Conservation (phyloP, 1,284 basidiomycete species). For the Uromyces viciae-fabae region DNA sequence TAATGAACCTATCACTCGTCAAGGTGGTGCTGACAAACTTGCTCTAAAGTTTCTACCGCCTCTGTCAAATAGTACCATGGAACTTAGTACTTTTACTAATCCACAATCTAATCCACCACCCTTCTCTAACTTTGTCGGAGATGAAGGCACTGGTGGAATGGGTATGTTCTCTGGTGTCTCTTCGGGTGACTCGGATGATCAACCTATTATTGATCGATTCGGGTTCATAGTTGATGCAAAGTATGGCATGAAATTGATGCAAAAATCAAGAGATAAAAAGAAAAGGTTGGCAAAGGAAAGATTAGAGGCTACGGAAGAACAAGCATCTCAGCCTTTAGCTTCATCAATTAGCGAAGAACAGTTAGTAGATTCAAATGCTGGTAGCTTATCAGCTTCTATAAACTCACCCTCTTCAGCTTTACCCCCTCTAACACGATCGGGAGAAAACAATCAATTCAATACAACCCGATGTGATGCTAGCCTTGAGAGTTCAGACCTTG, state of each 20-base stretch:
- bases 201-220: conserved; percentile 35
- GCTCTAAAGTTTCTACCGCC: conserved; percentile 21
- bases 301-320: not conserved
- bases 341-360: not conserved
- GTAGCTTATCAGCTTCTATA: not conserved
- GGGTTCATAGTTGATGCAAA: conserved; percentile 43
- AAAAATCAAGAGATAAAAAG: conserved; percentile 24
- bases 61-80: conserved; percentile 33
- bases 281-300: conserved; percentile 14
- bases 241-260: conserved; percentile 36
- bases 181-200: not conserved
- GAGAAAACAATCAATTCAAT: conserved; percentile 19
- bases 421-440: not conserved
- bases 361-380: not conserved
- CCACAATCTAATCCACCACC: conserved; percentile 26
- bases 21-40: not conserved
- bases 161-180: not conserved
- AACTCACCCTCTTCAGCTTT: not conserved
- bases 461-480: not conserved
- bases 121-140: conserved; percentile 22
- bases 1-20: not conserved
- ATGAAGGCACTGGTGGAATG: not conserved
- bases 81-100: conserved; percentile 31
- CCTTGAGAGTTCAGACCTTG: conserved; percentile 9
- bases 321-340: not conserved